phyloP scores from a whole-genome alignment of 2,329 filamentous ascomycete genomes.

The Xylaria arbuscula region DNA sequence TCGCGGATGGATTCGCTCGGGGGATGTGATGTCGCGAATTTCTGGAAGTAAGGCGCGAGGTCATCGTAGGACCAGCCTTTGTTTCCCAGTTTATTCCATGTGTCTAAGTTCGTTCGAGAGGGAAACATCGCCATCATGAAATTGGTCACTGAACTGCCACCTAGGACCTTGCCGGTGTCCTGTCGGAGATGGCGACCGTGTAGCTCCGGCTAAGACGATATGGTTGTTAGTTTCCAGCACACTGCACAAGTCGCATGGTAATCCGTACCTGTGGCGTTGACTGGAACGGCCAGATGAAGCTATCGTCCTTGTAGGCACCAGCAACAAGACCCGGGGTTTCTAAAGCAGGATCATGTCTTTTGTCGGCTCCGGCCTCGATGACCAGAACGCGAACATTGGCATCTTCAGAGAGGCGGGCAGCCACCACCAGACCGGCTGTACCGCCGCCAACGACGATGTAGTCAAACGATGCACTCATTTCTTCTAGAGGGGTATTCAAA shows the following conservation, averaged over 20 bases:
- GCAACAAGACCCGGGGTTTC: slow-evolving; percentile 51
- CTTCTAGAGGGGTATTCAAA: background rate
- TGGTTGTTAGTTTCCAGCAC: slow-evolving; percentile 21
- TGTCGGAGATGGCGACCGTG: slow-evolving; percentile 50
- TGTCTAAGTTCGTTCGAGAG: slow-evolving; percentile 38
- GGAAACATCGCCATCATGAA: slow-evolving; percentile 44
- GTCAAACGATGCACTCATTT: slow-evolving; percentile 53
- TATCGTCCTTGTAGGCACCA: slow-evolving; percentile 41
- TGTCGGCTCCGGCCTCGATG: slow-evolving; percentile 55
- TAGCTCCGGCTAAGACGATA: slow-evolving; percentile 40
- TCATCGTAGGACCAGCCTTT: slow-evolving; percentile 42
- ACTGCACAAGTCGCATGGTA: background rate
- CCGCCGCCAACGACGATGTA: slow-evolving; percentile 64
- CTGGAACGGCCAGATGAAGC: slow-evolving; percentile 56
- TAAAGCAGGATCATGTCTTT: slow-evolving; percentile 51
- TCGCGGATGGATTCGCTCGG: slow-evolving; percentile 36
- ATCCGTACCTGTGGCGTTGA: slow-evolving; percentile 51
- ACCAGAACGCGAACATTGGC: slow-evolving; percentile 52
- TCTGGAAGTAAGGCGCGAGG: slow-evolving; percentile 39
- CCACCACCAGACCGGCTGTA: slow-evolving; percentile 61
- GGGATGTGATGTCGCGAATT: slow-evolving; percentile 40
- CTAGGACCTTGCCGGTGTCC: slow-evolving; percentile 50
- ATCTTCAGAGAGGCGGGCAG: slow-evolving; percentile 56
- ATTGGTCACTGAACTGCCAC: slow-evolving; percentile 48
- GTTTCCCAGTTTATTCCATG: slow-evolving; percentile 40